Percentiles rank a stretch among this genome's conserved stretches.
phyloP scores from a whole-genome alignment of 2,329 filamentous ascomycete species.

The Tolypocladium sp. region DNA sequence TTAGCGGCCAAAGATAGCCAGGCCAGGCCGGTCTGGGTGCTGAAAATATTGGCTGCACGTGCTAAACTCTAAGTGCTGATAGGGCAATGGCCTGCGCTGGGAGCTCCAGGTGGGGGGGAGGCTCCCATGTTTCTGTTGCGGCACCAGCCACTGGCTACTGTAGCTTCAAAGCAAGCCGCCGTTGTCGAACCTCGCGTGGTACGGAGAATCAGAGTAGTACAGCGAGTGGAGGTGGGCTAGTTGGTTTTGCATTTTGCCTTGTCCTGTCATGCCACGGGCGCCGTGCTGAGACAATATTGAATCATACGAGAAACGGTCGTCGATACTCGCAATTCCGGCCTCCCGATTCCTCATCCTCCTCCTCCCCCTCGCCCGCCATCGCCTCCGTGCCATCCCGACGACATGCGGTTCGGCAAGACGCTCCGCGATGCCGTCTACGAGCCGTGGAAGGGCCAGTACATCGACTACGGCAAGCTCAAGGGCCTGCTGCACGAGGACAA shows the following conservation, averaged over 20 bases:
- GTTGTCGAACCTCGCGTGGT: background rate
- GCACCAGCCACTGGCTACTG: background rate
- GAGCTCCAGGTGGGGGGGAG: background rate
- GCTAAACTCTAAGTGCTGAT: conserved; percentile 1
- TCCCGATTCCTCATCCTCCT: too few relatives aligned
- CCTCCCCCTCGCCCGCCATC: background rate
- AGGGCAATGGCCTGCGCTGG: conserved; percentile 2
- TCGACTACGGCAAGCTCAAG: conserved; percentile 94
- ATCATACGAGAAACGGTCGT: background rate
- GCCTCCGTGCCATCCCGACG: background rate
- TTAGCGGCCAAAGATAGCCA: background rate
- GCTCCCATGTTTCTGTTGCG: background rate
- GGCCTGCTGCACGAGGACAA: conserved; percentile 71
- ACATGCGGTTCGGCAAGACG: conserved; percentile 90
- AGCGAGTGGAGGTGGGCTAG: background rate
- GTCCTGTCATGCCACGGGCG: background rate
- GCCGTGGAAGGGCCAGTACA: conserved; percentile 89
- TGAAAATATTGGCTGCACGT: conserved; percentile 1
- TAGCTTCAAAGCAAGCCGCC: background rate
- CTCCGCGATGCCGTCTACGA: conserved; percentile 70
- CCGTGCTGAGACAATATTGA: background rate
- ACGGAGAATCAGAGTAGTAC: background rate
- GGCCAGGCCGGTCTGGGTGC: background rate
- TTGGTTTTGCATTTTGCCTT: background rate
- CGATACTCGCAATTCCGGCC: background rate